Percentiles rank a stretch among this genome's conserved stretches.
Conservation (phyloP, 2,329 filamentous ascomycete genomes). For the Phoma sp. region DNA sequence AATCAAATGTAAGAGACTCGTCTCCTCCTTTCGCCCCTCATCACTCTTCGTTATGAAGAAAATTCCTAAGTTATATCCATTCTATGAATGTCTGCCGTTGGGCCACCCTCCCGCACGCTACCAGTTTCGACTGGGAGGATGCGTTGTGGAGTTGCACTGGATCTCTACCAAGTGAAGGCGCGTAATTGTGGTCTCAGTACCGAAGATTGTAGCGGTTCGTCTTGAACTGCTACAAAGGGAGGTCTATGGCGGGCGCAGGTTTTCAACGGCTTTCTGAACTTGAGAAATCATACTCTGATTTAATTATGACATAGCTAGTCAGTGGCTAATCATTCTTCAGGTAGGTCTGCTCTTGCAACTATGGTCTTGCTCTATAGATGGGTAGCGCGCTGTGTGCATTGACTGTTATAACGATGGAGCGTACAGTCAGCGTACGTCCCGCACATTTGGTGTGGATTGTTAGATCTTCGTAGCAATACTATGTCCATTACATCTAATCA, state of each 20-base stretch:
- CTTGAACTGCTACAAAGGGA: constrained; percentile 55
- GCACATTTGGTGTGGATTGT: too few relatives aligned
- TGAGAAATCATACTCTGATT: constrained; percentile 15
- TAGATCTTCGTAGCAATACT: too few relatives aligned
- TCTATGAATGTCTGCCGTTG: constrained; percentile 68
- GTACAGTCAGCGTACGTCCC: neutral
- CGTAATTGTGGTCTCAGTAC: constrained; percentile 65
- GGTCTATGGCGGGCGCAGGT: constrained; percentile 64
- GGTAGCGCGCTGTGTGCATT: neutral
- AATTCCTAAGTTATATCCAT: constrained; percentile 66
- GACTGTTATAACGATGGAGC: neutral
- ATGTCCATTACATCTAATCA: too few relatives aligned
- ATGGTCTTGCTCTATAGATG: neutral
- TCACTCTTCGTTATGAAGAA: constrained; percentile 59
- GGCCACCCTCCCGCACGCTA: constrained; percentile 78
- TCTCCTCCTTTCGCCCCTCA: constrained; percentile 3
- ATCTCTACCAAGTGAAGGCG: constrained; percentile 51
- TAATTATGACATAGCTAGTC: constrained; percentile 4
- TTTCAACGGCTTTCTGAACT: constrained; percentile 73
- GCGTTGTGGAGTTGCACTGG: constrained; percentile 75
- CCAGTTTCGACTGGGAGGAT: constrained; percentile 65
- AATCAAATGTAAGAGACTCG: constrained; percentile 30
- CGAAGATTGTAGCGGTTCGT: constrained; percentile 44
- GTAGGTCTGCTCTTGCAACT: constrained; percentile 1
- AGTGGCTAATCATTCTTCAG: constrained; percentile 21